phyloP scores from a whole-genome alignment of 1,284 basidiomycete species.

The Leccinum subatratum region DNA sequence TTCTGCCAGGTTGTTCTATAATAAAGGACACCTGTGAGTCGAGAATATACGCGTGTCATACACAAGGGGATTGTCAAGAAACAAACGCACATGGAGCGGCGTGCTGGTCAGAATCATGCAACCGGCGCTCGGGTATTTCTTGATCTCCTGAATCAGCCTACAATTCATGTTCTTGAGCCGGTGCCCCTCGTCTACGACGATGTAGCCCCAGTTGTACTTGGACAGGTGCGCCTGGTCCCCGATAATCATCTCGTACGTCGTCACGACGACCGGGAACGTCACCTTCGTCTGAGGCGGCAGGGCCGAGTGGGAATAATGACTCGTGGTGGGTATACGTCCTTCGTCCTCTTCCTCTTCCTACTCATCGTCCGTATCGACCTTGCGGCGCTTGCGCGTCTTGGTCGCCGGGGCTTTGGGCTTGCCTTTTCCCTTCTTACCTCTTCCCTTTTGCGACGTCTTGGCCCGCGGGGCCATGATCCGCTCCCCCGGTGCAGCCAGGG shows the following conservation, averaged over 20 bases:
- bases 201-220: constrained; percentile 82
- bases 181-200: constrained; percentile 95
- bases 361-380: constrained; percentile 13
- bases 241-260: constrained; percentile 93
- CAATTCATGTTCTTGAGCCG: constrained; percentile 91
- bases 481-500: constrained; percentile 22
- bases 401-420: constrained; percentile 2
- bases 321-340: constrained; percentile 17
- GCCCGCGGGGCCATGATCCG: constrained; percentile 20
- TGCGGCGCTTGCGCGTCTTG: constrained; percentile 22
- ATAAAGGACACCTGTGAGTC: neutral
- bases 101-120: constrained; percentile 93
- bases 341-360: constrained; percentile 9
- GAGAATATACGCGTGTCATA: neutral
- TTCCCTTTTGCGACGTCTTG: constrained; percentile 9
- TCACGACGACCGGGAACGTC: constrained; percentile 79
- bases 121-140: constrained; percentile 80
- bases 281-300: constrained; percentile 23
- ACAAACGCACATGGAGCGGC: constrained; percentile 72
- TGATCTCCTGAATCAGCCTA: constrained; percentile 86
- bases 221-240: constrained; percentile 68
- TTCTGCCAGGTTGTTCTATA: constrained; percentile 81
- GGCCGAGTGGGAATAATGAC: constrained; percentile 18
- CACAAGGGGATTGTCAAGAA: neutral
- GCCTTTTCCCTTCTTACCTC: constrained; percentile 11